Conservation (phyloP, 345 rosid genomes). For the Clarkia xantiana region DNA sequence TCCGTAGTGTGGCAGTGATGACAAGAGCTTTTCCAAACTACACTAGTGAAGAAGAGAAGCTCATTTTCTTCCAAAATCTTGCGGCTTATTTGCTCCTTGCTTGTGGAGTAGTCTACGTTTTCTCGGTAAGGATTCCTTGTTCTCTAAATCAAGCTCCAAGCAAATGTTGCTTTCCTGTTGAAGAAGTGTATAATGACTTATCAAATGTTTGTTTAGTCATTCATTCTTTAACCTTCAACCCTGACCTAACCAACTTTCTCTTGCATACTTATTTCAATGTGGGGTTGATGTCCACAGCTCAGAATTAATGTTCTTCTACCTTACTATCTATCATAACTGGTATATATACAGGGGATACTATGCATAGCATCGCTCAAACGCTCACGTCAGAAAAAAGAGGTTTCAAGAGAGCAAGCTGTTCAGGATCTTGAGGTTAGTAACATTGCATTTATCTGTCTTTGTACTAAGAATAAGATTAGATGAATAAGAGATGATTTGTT, state of each 20-base stretch:
- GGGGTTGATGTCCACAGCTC: too few species aligned
- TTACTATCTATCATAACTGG: neutral
- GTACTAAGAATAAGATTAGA: neutral
- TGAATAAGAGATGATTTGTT: too few species aligned
- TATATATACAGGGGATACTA: conserved; percentile 62
- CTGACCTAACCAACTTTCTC: too few species aligned
- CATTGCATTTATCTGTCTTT: neutral
- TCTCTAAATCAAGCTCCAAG: too few species aligned
- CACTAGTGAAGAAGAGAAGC: conserved; percentile 24
- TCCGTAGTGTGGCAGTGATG: conserved; percentile 83
- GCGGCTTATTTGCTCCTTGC: conserved; percentile 85
- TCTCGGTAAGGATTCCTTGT: conserved; percentile 26
- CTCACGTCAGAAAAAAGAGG: conserved; percentile 48
- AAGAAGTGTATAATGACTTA: too few species aligned
- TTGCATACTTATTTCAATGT: too few species aligned
- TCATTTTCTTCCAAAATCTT: conserved; percentile 65
- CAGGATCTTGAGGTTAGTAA: conserved; percentile 67
- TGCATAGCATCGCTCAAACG: conserved; percentile 88
- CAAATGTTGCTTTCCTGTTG: too few species aligned
- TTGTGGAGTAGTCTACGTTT: conserved; percentile 66
- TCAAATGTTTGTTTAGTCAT: too few species aligned
- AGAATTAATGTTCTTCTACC: too few species aligned
- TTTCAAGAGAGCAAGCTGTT: conserved; percentile 67
- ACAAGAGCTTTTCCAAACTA: conserved; percentile 86
- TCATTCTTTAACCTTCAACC: too few species aligned